Percentiles rank a stretch among this genome's conserved stretches.
phyloP scores from a whole-genome alignment of 2,329 filamentous ascomycete species.

The Myrmaecium sp. region DNA sequence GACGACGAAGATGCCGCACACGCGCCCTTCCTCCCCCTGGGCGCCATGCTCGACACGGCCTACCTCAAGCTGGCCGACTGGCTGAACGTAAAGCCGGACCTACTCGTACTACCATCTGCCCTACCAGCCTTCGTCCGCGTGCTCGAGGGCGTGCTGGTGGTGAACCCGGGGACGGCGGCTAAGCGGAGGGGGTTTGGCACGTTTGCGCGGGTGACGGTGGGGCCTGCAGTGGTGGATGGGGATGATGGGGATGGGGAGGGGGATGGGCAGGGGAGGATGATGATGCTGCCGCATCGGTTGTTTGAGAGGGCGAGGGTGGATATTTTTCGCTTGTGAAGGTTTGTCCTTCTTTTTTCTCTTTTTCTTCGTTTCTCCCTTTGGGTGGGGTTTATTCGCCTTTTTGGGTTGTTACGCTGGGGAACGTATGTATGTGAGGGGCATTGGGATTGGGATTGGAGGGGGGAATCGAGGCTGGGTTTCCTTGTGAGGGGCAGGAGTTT shows the following conservation, averaged over 20 bases:
- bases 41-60: conserved; percentile 64
- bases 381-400: too few species aligned
- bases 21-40: conserved; percentile 29
- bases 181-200: conserved; percentile 75
- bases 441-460: too few species aligned
- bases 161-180: conserved; percentile 79
- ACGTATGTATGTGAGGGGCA: too few species aligned
- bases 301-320: conserved; percentile 77
- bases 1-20: conserved; percentile 34
- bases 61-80: conserved; percentile 86
- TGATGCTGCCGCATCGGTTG: conserved; percentile 51
- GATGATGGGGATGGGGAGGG: conserved; percentile 37
- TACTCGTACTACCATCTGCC: conserved; percentile 67
- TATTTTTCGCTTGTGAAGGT: conserved; percentile 53
- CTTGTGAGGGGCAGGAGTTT: too few species aligned
- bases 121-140: conserved; percentile 64
- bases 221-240: conserved; percentile 45
- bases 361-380: too few species aligned
- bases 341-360: too few species aligned
- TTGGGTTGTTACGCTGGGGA: too few species aligned
- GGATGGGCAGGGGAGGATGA: too few species aligned
- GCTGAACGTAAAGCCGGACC: conserved; percentile 68
- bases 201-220: conserved; percentile 62
- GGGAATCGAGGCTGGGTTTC: too few species aligned
- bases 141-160: conserved; percentile 71